Conservation (phyloP, 2,329 filamentous ascomycete species). For the Albifimbria verrucaria region DNA sequence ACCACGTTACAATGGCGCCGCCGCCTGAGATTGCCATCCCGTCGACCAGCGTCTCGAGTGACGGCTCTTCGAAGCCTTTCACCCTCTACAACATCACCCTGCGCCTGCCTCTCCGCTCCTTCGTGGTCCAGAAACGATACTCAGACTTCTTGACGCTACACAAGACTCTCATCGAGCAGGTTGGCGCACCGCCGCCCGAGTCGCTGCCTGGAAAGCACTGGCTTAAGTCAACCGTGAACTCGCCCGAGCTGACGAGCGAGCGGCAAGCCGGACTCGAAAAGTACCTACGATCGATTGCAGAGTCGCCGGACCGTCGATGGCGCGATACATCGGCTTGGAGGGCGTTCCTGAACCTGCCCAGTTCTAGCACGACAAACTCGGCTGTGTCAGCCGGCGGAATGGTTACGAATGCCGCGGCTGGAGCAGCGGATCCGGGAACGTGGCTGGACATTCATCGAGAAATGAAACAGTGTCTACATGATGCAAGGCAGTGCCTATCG, state of each 20-base stretch:
- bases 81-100: slow-evolving; percentile 78
- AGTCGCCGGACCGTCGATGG: slow-evolving; percentile 72
- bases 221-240: slow-evolving; percentile 70
- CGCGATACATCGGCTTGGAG: slow-evolving; percentile 70
- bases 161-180: slow-evolving; percentile 53
- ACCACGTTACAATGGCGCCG: slow-evolving; percentile 46
- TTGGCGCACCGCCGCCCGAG: slow-evolving; percentile 62
- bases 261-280: slow-evolving; percentile 66
- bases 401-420: slow-evolving; percentile 33
- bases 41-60: slow-evolving; percentile 56
- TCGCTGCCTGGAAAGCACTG: slow-evolving; percentile 72
- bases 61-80: slow-evolving; percentile 58
- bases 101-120: slow-evolving; percentile 71
- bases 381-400: slow-evolving; percentile 44
- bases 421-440: slow-evolving; percentile 57
- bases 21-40: slow-evolving; percentile 66
- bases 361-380: slow-evolving; percentile 45
- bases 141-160: slow-evolving; percentile 73
- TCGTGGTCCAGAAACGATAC: slow-evolving; percentile 77
- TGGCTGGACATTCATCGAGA: slow-evolving; percentile 77
- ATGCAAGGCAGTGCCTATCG: slow-evolving; percentile 68
- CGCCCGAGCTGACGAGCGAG: slow-evolving; percentile 65
- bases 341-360: slow-evolving; percentile 68
- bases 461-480: slow-evolving; percentile 60
- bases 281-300: slow-evolving; percentile 71